Evolutionary conservation across 768 basidiomycete species (phyloP), one percentile per base, ranked within the genome.

Genomic region (Trametes cinnabarina): DNA sequence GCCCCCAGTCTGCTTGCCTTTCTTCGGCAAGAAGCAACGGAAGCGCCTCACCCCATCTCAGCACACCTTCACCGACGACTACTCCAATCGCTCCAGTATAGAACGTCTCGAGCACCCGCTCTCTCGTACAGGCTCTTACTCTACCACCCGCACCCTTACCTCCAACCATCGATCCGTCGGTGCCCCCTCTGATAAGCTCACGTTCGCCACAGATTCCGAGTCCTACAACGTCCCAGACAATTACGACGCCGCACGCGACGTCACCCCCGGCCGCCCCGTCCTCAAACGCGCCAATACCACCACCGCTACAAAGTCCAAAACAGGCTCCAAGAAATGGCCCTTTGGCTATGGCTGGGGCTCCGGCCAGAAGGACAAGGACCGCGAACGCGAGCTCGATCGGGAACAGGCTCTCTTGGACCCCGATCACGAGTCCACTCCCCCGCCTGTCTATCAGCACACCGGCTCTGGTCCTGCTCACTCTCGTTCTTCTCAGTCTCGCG

Each of bases 341-440:
- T 85, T 81, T 79, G 87, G 87, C n/a, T 88, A 87, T 69, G 86
- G 86, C 37, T 86, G 85, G 83, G 86, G 86, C 0, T 50, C 82
- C 37, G 86, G 86, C 42, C 84, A 77, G 73, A 70, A 68, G 55
- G 67, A 68, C 48, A 69, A 69, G 57, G 78, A 77, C 60, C 58
- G 73, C 71, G 34, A 67, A 57, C 57, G 73, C 30, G n/a, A n/a
- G n/a, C n/a, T n/a, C 71, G 70, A 65, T 70, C 66, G 65, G 51
- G 71, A 71, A 47, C 65, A 69, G 26, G 69, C 67, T 53, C 42
- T 63, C 68, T 52, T 75, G 1, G 69, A 65, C 70, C 66, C 65
- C 52, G 69, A 69, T 32, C 66, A 68, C 17, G 68, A 67, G 55
- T 44, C 64, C 69, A 60, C 60, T 32, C 63, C 62, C 4, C 70